phyloP scores from a whole-genome alignment of 805 yeast species.

The Pichia gijzeniarum region DNA sequence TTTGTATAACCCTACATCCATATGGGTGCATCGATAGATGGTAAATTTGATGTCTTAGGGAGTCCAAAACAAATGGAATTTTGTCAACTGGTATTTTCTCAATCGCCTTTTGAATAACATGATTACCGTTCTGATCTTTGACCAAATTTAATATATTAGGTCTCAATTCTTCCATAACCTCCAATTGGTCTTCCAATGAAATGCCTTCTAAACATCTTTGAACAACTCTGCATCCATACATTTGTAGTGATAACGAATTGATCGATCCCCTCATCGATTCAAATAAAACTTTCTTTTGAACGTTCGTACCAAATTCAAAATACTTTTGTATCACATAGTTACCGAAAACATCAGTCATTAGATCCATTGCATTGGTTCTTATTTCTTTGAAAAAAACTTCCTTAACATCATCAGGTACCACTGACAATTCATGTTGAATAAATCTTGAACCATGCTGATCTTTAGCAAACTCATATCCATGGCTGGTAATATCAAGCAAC shows the following conservation, averaged over 20 bases:
- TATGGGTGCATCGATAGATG: conserved; percentile 92
- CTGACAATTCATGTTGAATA: conserved; percentile 80
- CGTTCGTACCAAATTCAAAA: conserved; percentile 71
- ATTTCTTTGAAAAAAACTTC: conserved; percentile 82
- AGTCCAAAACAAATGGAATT: conserved; percentile 65
- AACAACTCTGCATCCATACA: conserved; percentile 97
- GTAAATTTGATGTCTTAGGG: conserved; percentile 65
- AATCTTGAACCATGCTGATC: conserved; percentile 98
- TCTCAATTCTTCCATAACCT: conserved; percentile 63
- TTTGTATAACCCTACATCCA: conserved; percentile 95
- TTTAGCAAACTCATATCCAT: conserved; percentile 83
- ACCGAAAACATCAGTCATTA: conserved; percentile 96
- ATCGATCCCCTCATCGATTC: conserved; percentile 70
- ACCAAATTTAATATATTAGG: conserved; percentile 56
- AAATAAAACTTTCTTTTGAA: conserved; percentile 64
- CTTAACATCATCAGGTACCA: conserved; percentile 59
- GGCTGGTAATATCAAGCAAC: conserved; percentile 74
- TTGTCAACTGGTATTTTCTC: conserved; percentile 72
- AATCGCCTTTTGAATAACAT: conserved; percentile 91
- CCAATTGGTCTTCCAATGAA: conserved; percentile 54
- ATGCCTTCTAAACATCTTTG: conserved; percentile 86
- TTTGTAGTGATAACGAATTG: conserved; percentile 73
- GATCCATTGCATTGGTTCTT: conserved; percentile 60
- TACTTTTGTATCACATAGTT: conserved; percentile 94
- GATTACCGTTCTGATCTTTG: conserved; percentile 96